Conservation (phyloP, 1,284 basidiomycete species). For the Hymenochaete sp. region DNA sequence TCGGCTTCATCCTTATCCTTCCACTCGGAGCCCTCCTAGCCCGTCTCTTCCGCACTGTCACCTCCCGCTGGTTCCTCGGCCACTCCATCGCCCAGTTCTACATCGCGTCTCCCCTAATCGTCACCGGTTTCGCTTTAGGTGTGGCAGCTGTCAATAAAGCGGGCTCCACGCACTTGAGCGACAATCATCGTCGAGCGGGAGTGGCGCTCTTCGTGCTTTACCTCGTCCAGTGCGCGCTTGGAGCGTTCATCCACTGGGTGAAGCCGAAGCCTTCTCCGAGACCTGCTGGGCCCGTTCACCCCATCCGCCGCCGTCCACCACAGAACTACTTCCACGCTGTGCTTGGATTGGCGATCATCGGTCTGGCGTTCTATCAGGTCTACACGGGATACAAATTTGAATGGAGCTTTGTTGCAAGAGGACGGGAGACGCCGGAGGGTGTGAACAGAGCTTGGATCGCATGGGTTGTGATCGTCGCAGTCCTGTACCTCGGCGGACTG, state of each 20-base stretch:
- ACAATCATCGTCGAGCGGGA: conserved; percentile 52
- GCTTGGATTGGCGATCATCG: conserved; percentile 43
- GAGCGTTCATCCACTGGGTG: conserved; percentile 50
- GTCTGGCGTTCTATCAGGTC: conserved; percentile 45
- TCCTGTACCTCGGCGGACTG: conserved; percentile 39
- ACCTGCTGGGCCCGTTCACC: neutral
- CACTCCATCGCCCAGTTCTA: conserved; percentile 44
- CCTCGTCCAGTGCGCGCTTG: conserved; percentile 46
- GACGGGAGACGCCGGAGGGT: conserved; percentile 28
- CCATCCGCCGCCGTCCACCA: conserved; percentile 35
- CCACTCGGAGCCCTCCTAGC: conserved; percentile 52
- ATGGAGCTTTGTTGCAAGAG: conserved; percentile 41
- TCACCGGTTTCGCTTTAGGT: conserved; percentile 43
- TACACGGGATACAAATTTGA: conserved; percentile 38
- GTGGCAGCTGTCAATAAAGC: conserved; percentile 36
- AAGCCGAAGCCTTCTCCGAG: conserved; percentile 34
- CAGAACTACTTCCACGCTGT: conserved; percentile 55
- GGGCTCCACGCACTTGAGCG: conserved; percentile 34
- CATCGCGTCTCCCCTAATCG: conserved; percentile 40
- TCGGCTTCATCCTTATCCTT: conserved; percentile 51
- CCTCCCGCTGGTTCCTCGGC: conserved; percentile 45
- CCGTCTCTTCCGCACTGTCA: conserved; percentile 47
- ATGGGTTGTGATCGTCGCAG: conserved; percentile 41
- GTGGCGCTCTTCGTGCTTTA: conserved; percentile 54
- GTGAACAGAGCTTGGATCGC: conserved; percentile 40